Conservation (phyloP, 2,329 filamentous ascomycete genomes). For the Periconia sp. region DNA sequence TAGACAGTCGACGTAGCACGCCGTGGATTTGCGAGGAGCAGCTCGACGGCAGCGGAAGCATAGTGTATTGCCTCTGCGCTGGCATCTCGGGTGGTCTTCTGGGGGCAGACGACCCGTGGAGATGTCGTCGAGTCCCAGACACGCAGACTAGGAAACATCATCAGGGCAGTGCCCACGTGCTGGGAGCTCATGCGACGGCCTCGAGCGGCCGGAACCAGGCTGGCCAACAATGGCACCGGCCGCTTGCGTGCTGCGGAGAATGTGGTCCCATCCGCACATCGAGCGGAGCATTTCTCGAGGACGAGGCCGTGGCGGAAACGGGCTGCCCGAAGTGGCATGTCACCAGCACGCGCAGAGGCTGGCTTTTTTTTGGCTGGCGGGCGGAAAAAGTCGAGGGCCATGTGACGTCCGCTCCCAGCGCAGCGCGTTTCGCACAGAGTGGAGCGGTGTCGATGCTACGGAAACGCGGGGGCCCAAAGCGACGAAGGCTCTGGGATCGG, state of each 20-base stretch:
- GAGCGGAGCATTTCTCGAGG: too few species aligned
- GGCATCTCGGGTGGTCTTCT: too few species aligned
- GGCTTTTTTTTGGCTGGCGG: conserved; percentile 26
- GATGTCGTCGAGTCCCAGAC: too few species aligned
- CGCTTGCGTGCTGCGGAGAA: conserved; percentile 10
- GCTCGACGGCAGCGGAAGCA: too few species aligned
- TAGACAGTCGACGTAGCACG: conserved; percentile 37
- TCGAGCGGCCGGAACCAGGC: conserved; percentile 18
- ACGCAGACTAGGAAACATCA: conserved; percentile 21
- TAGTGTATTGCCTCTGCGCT: too few species aligned
- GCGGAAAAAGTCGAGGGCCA: conserved; percentile 34
- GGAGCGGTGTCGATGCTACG: conserved; percentile 4
- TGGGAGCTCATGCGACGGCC: neutral
- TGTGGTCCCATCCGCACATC: too few species aligned
- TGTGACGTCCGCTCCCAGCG: conserved; percentile 28
- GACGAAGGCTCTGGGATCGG: neutral
- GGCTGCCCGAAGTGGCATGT: conserved; percentile 35
- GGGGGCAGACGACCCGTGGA: too few species aligned
- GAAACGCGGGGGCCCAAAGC: neutral
- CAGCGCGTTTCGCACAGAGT: conserved; percentile 22
- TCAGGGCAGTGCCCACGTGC: too few species aligned
- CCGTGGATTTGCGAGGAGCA: conserved; percentile 16
- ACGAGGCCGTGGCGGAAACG: conserved; percentile 24
- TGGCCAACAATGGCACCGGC: conserved; percentile 33
- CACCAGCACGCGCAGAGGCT: conserved; percentile 31